Evolutionary conservation across 805 yeast genomes (phyloP).

Genomic region (Debaryomyces hansenii): DNA sequence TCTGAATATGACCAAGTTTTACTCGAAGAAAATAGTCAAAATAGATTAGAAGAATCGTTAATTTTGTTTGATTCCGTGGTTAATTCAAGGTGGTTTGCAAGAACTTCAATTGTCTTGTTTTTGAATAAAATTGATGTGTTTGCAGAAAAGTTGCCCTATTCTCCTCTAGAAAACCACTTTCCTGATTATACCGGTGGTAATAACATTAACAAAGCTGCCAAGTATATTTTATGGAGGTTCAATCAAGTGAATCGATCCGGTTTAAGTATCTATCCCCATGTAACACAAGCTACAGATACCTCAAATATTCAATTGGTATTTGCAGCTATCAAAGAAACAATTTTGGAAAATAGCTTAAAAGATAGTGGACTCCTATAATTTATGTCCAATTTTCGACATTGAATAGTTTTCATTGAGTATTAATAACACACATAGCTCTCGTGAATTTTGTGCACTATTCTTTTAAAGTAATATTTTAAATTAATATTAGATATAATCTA

Average conservation of each 20-base stretch:
- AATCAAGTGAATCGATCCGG: constrained; percentile 82
- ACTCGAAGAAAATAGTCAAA: constrained; percentile 72
- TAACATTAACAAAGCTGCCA: constrained; percentile 87
- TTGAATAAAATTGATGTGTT: constrained; percentile 89
- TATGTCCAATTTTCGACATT: not conserved
- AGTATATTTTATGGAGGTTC: constrained; percentile 88
- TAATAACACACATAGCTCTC: not conserved
- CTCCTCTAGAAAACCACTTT: constrained; percentile 80
- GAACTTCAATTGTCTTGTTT: constrained; percentile 83
- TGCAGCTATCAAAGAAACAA: constrained; percentile 80
- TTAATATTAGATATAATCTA: not conserved
- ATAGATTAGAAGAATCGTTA: constrained; percentile 78
- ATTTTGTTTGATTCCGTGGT: constrained; percentile 87
- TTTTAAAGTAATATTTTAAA: not conserved
- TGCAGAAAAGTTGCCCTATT: constrained; percentile 76
- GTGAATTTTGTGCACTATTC: too few relatives aligned
- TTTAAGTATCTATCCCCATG: constrained; percentile 81
- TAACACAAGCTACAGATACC: constrained; percentile 94
- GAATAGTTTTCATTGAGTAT: not conserved
- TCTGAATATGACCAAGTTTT: constrained; percentile 89
- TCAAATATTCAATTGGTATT: constrained; percentile 82
- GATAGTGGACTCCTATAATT: constrained; percentile 67
- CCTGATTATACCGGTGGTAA: constrained; percentile 92
- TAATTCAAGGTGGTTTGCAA: constrained; percentile 88
- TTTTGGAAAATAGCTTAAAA: constrained; percentile 70